Base-by-base conservation (phyloP, 208 protist species). In the Wallacemonas sp. region DNA sequence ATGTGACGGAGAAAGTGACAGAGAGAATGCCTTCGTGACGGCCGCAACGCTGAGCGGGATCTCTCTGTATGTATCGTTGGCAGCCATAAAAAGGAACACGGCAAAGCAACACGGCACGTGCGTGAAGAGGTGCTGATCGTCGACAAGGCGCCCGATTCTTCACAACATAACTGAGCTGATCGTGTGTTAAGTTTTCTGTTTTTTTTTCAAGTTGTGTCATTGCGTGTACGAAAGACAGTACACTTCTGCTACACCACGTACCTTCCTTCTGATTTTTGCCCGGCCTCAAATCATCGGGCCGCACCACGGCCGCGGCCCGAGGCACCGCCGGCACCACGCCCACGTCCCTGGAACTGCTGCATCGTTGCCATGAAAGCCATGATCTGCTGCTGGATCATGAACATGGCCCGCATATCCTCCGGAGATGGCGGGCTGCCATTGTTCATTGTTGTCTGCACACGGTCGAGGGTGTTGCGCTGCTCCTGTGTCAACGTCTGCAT, bases 361-460 rank as follows among this genome's bases (percentile, higher is more conserved):
- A 95, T 81, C 6, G 90, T 93, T 12, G 63, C 44, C 63, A 92
- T 87, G 58, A 90, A 92, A 1, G 90, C 78, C 17, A 68, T 77
- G n/a, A 93, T 68, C 41, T 93, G 87, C 30, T 72, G 78, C 64
- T 92, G 87, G 48, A 95, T 89, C 10, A 82, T 42, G n/a, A 79
- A 71, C 84, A 93, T 88, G 6, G 81, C 78, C 2, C 36, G 38
- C 69, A 77, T 85, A 27, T 95, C 87, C 29, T 95, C 80, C 21
- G 74, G 50, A 2, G 73, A 50, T 29, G 81, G 85, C 9, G 60
- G 73, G 10, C 71, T 63, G 13, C 87, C 87, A 3, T 36, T 65
- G 46, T 70, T 73, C 79, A 93, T 89, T 19, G 50, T 81, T 33
- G 69, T 41, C 73, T 93, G 79, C 41, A 88, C 78, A 4, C 80